Evolutionary conservation across 225 moss, liverwort and hornwort genomes (phyloP), one percentile per base, ranked within the genome.

Genomic region (Lunularia cruciata): DNA sequence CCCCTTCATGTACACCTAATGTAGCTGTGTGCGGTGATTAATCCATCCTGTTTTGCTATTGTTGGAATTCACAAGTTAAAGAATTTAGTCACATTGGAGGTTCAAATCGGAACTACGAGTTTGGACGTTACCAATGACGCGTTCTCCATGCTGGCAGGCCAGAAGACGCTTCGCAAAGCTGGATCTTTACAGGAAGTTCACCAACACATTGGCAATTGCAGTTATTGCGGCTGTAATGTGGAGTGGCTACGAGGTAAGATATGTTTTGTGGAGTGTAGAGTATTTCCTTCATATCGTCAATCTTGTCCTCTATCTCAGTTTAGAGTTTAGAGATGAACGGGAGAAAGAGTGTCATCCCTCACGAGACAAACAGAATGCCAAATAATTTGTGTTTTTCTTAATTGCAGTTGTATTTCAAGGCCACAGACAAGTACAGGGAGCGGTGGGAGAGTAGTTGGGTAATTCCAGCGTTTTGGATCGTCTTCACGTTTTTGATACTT

Each of bases 111-210:
- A n/a, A n/a, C n/a, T n/a, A n/a, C n/a, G n/a, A n/a, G n/a, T n/a
- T n/a, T n/a, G n/a, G n/a, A 27, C 22, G 2, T 13, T 30, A 32
- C 5, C 56, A 16, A 26, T 18, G 15, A 30, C 30, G 18, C 8
- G 27, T 14, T 32, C 14, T 34, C 10, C 51, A 37, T 53, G 51
- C 23, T 35, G 34, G 54, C 71, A 82, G 81, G 74, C 85, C 68
- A 86, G 98, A 66, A 83, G 91, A 74, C 86, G 93, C 42, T 89
- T 82, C 53, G 91, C 89, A n/a, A 98, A 98, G 78, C 73, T 98
- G 47, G 98, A 98, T 59, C 83, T 98, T 46, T 98, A 98, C 78
- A 82, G 93, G 75, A 93, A 91, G 83, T 98, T 98, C 62, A 93
- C 98, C 19, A 98, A 98, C 68, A 86, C 89, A 2, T 83, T 98